Percentiles rank a stretch among this genome's conserved stretches.
These are phyloP conservation scores for Plasmodium billcollinsi DNA, from an alignment of 169 alveolate species.

Conservation along the genomic window DNA sequence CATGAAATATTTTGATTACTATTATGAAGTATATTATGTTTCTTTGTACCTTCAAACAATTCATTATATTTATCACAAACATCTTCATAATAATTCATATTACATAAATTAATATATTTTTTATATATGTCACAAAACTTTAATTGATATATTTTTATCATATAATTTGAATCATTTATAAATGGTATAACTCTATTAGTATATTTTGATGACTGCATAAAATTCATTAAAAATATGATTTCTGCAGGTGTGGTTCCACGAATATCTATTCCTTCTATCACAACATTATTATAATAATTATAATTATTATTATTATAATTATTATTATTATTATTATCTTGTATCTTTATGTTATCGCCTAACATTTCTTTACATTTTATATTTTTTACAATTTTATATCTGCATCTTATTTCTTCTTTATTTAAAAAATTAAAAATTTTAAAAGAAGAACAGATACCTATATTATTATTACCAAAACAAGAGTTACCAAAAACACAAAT, in stretches of 20 bases:
- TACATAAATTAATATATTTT: neutral
- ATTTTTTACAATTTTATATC: constrained; percentile 36
- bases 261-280: constrained; percentile 64
- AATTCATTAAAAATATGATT: constrained; percentile 20
- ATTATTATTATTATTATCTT: neutral
- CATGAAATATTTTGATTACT: neutral
- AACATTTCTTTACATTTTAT: constrained; percentile 56
- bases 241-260: neutral
- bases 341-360: constrained; percentile 64
- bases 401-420: constrained; percentile 71
- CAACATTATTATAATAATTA: constrained; percentile 9
- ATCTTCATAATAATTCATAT: too few relatives aligned
- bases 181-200: constrained; percentile 26
- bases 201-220: constrained; percentile 22
- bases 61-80: neutral
- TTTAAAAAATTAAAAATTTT: constrained; percentile 63
- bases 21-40: neutral
- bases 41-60: neutral
- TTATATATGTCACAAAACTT: constrained; percentile 23
- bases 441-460: constrained; percentile 65
- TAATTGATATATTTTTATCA: constrained; percentile 30
- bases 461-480: constrained; percentile 67
- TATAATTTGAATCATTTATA: constrained; percentile 24
- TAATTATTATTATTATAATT: constrained; percentile 4
- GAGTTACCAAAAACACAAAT: constrained; percentile 58